Conservation (phyloP, 805 yeast genomes). For the Starmera dryadoides region DNA sequence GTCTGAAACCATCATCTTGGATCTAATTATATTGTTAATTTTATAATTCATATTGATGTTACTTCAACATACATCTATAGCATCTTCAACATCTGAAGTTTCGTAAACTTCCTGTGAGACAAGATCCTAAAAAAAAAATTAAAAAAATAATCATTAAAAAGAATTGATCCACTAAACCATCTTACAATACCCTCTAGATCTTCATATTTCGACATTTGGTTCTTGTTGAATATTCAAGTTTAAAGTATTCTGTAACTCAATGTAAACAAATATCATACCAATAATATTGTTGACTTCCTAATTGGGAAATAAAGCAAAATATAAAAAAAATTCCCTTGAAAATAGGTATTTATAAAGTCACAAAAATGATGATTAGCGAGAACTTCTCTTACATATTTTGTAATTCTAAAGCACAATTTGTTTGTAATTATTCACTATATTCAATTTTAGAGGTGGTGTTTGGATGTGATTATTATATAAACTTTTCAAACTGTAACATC, state of each 20-base stretch:
- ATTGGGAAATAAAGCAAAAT: not conserved
- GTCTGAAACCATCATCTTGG: not conserved
- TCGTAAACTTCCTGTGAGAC: conserved; percentile 33
- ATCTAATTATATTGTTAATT: conserved; percentile 1
- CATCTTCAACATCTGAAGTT: conserved; percentile 33
- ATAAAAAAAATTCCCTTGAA: no score
- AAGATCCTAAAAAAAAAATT: conserved; percentile 11
- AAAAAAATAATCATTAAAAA: not conserved
- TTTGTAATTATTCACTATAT: no score
- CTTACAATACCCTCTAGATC: conserved; percentile 15
- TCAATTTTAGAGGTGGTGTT: no score
- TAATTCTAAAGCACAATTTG: no score
- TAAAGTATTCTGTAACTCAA: not conserved
- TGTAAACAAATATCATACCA: not conserved
- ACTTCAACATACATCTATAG: conserved; percentile 24
- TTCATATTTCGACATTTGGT: conserved; percentile 8
- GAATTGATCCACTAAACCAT: not conserved
- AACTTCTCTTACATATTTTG: no score
- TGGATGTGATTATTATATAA: not conserved
- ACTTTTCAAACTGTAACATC: not conserved
- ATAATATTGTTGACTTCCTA: not conserved
- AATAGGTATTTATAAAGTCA: no score
- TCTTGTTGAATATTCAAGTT: not conserved
- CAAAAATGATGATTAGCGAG: no score
- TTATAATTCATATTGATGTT: no score